Evolutionary conservation across 75 land plant genomes (phyloP), one percentile per base, ranked within the genome.

Genomic region (Adiantum capillusveneris): DNA sequence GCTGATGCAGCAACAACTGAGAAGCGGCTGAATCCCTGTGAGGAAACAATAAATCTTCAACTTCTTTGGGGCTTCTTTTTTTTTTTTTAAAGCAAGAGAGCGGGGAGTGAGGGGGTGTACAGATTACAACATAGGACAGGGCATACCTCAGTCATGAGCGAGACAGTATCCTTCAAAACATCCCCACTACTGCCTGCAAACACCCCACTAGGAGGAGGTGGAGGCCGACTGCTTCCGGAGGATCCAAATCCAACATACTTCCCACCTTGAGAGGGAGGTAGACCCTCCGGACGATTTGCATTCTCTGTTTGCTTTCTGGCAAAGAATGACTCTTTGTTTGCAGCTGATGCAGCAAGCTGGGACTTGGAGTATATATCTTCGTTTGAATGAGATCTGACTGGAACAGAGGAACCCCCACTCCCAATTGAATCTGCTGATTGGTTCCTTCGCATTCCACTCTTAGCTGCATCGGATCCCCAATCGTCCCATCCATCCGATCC

Each of bases 171-270:
- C 25, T 60, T 70, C 14, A 86, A 25, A 34, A 83, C 79, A 75
- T 89, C 90, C 0, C 82, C 86, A 6, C 51, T 21, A 48, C 6
- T 69, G 42, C 71, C 79, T 0, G 83, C 13, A 67, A 70, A 67
- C 12, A 45, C 57, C 7, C 59, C 65, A 28, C 42, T 60, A 31
- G 53, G 62, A 43, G 71, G 75, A 9, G 81, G 53, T 9, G 80
- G 80, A 0, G 37, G 37, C 3, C 37, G 37, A 3, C 37, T 9
- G 9, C 74, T 44, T 14, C 84, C 82, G 0, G 57, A 58, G 0
- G 98, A 93, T 29, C 98, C 98, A 62, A 93, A 93, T 1, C 98
- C 98, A 1, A 93, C 98, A 58, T 93, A 93, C 77, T 89, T 93
- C 48, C 98, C 98, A 0, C 98, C 98, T 36, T 89, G 86, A 18